A percentile compares a stretch with the other conserved stretches of the same genome.
These are phyloP conservation scores for Cyclotella kingstonii DNA, from an alignment of 108 stramenopile species.

Conservation along the genomic window DNA sequence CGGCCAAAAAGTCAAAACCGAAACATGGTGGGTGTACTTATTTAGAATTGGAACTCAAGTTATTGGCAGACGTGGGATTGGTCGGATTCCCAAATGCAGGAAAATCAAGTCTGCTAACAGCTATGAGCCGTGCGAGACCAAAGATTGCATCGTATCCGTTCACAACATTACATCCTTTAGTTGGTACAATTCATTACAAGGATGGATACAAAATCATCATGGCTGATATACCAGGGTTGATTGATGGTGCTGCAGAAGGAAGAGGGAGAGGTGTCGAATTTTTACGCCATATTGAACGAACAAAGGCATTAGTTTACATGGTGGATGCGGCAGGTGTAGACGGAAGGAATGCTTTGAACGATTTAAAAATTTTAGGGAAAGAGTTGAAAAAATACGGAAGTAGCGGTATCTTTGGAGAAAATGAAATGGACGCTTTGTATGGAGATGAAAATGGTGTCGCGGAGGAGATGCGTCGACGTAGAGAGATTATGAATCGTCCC, in stretches of 20 bases:
- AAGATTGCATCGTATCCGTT: conserved; percentile 97
- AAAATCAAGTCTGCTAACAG: conserved; percentile 86
- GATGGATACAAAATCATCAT: conserved; percentile 82
- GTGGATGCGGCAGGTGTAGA: conserved; percentile 80
- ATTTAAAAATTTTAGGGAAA: conserved; percentile 63
- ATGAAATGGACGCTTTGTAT: conserved; percentile 13
- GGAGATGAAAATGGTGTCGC: conserved; percentile 11
- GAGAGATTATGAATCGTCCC: conserved; percentile 64
- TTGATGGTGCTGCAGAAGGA: conserved; percentile 92
- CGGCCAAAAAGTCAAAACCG: conserved; percentile 47
- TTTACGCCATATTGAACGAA: conserved; percentile 91
- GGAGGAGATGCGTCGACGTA: conserved; percentile 41
- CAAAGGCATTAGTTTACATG: conserved; percentile 77
- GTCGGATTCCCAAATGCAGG: conserved; percentile 99
- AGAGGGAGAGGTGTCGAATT: conserved; percentile 96
- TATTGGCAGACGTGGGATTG: conserved; percentile 96
- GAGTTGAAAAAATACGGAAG: conserved; percentile 72
- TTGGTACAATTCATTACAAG: conserved; percentile 84
- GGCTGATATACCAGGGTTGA: conserved; percentile 96
- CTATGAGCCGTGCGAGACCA: conserved; percentile 88
- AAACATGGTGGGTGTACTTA: conserved; percentile 47
- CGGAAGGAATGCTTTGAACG: conserved; percentile 66
- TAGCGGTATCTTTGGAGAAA: conserved; percentile 35
- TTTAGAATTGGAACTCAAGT: conserved; percentile 91
- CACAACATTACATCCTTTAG: conserved; percentile 94